A percentile compares a stretch with the other conserved stretches of the same genome.
phyloP scores from a whole-genome alignment of 2,329 filamentous ascomycete genomes.

The Emmonsiellopsis sp. region DNA sequence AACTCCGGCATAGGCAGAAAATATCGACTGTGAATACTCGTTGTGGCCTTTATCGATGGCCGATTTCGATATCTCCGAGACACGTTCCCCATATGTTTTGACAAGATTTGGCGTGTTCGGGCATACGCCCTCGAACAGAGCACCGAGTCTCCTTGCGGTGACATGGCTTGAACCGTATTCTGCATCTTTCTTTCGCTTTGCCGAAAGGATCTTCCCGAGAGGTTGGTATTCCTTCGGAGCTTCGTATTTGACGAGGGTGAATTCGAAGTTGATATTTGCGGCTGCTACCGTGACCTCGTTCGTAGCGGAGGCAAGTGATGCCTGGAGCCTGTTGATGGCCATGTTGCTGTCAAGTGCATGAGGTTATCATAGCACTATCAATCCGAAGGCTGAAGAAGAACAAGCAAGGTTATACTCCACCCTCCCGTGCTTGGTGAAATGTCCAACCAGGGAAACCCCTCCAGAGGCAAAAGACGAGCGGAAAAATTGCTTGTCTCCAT shows the following conservation, averaged over 20 bases:
- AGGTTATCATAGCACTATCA: no score
- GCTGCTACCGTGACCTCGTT: constrained; percentile 13
- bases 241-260: constrained; percentile 32
- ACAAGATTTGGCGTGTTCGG: constrained; percentile 26
- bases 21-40: neutral
- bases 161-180: constrained; percentile 29
- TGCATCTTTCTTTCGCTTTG: constrained; percentile 16
- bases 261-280: constrained; percentile 34
- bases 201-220: constrained; percentile 23
- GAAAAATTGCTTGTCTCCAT: no score
- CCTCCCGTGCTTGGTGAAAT: no score
- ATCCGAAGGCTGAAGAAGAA: no score
- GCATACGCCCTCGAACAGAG: constrained; percentile 27
- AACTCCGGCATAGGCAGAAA: constrained; percentile 8
- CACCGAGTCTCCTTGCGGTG: constrained; percentile 31
- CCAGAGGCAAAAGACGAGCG: no score
- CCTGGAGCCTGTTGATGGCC: neutral
- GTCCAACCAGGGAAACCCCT: no score
- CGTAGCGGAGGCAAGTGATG: constrained; percentile 3
- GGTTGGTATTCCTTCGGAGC: constrained; percentile 29
- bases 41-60: neutral
- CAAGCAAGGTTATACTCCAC: no score
- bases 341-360: neutral
- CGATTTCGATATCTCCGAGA: constrained; percentile 19
- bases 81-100: constrained; percentile 26